Percentiles rank a stretch among this genome's conserved stretches.
These are phyloP conservation scores for Psilocybe azurescens DNA, from an alignment of 768 basidiomycete species.

Conservation along the genomic window DNA sequence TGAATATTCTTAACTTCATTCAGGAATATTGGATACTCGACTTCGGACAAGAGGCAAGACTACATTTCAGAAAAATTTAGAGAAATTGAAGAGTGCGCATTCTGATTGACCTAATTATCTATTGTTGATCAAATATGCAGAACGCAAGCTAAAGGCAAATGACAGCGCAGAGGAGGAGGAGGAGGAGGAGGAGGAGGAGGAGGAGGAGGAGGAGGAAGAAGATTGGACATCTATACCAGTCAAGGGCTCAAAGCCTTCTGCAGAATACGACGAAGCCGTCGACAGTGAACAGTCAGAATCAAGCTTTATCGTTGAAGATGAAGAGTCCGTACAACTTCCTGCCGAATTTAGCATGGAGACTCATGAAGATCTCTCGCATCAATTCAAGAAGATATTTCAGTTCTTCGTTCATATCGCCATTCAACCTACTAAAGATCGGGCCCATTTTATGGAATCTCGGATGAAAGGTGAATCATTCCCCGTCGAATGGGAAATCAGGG, in stretches of 20 bases:
- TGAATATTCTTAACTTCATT: not conserved
- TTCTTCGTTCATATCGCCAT: slow-evolving; percentile 85
- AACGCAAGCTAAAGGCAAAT: slow-evolving; percentile 32
- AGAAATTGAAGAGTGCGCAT: slow-evolving; percentile 66
- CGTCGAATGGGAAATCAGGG: slow-evolving; percentile 9
- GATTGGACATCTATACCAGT: slow-evolving; percentile 42
- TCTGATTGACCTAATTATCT: not conserved
- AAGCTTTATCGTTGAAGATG: slow-evolving; percentile 71
- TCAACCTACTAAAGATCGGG: slow-evolving; percentile 53
- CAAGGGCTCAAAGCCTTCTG: slow-evolving; percentile 51
- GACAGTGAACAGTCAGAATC: slow-evolving; percentile 19
- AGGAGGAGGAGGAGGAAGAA: slow-evolving; percentile 34
- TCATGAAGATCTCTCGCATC: slow-evolving; percentile 75
- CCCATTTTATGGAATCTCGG: slow-evolving; percentile 56
- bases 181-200: slow-evolving; percentile 37
- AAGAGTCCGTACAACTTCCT: slow-evolving; percentile 61
- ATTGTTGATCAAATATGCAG: slow-evolving; percentile 17
- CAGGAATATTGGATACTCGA: slow-evolving; percentile 69
- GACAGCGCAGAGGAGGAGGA: not conserved
- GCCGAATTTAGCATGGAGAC: slow-evolving; percentile 81
- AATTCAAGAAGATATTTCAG: slow-evolving; percentile 90
- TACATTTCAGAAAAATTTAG: slow-evolving; percentile 65
- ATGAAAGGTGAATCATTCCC: slow-evolving; percentile 48
- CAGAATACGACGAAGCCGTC: slow-evolving; percentile 44
- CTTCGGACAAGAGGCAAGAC: slow-evolving; percentile 67